Evolutionary conservation across 164 flowering plant species (phyloP).

Genomic region (Chloranthus sessilifolius): DNA sequence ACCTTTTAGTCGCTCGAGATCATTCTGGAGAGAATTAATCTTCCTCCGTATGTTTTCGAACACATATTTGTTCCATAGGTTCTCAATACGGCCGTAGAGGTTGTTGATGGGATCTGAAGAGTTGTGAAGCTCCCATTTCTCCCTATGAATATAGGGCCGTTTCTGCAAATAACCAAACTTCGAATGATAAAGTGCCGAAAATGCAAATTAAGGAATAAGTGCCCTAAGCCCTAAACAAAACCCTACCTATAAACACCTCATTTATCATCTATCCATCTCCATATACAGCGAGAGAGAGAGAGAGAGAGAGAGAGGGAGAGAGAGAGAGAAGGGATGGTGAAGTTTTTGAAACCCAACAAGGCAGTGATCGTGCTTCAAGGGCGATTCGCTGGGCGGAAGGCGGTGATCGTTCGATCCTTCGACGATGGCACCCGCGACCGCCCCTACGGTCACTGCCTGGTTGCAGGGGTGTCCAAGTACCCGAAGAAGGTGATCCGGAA

Average conservation of each 20-base stretch:
- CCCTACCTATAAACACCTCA: too few species aligned
- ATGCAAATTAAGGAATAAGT: background rate
- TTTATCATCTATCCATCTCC: too few species aligned
- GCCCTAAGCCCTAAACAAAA: background rate
- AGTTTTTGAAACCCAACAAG: slow-evolving; percentile 47
- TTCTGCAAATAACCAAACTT: too few species aligned
- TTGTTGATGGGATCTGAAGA: too few species aligned
- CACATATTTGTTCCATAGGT: too few species aligned
- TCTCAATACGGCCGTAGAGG: too few species aligned
- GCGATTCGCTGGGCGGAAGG: slow-evolving; percentile 49
- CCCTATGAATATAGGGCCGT: too few species aligned
- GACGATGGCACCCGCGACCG: slow-evolving; percentile 56
- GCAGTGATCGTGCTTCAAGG: slow-evolving; percentile 49
- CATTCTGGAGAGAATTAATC: too few species aligned
- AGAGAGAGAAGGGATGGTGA: slow-evolving; percentile 30
- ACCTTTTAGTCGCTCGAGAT: too few species aligned
- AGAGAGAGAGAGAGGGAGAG: background rate
- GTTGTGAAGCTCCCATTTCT: too few species aligned
- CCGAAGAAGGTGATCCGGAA: slow-evolving; percentile 46
- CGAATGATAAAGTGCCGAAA: background rate
- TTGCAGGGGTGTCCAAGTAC: slow-evolving; percentile 46
- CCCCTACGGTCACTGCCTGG: slow-evolving; percentile 47
- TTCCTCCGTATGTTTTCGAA: too few species aligned
- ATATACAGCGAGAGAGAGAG: too few species aligned
- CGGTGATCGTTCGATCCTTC: slow-evolving; percentile 38